Percentiles rank a stretch among this genome's conserved stretches.
These are phyloP conservation scores for Geotrichum fermentans DNA, from an alignment of 1,139 yeast genomes.

Conservation along the genomic window DNA sequence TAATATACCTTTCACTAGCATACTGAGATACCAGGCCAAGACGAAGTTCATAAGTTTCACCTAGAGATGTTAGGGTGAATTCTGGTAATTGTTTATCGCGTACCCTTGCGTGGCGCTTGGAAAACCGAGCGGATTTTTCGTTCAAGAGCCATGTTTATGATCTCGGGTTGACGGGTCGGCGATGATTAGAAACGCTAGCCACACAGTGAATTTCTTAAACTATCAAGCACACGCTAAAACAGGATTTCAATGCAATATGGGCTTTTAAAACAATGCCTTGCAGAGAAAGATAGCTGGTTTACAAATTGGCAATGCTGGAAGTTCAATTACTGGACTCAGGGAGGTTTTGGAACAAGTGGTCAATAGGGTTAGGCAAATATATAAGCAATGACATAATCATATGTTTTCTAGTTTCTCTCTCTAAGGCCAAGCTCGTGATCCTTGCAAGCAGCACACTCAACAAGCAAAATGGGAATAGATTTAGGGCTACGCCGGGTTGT, in stretches of 20 bases:
- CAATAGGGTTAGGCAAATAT: slow-evolving; percentile 15
- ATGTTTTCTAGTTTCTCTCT: too few species aligned
- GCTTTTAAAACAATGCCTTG: too few species aligned
- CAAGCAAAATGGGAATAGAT: slow-evolving; percentile 38
- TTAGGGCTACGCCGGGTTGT: slow-evolving; percentile 64
- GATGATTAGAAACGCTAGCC: too few species aligned
- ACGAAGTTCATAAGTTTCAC: slow-evolving; percentile 84
- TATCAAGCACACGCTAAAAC: too few species aligned
- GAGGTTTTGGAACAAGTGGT: slow-evolving; percentile 18
- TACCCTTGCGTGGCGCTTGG: slow-evolving; percentile 54
- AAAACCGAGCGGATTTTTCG: slow-evolving; percentile 50
- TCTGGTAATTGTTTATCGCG: slow-evolving; percentile 1
- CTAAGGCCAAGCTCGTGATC: neutral
- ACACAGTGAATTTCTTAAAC: too few species aligned
- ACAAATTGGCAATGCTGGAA: neutral
- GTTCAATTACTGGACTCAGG: slow-evolving; percentile 1
- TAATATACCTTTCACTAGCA: slow-evolving; percentile 46
- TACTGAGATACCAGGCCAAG: slow-evolving; percentile 91
- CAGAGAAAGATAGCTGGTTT: too few species aligned
- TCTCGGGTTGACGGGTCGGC: neutral
- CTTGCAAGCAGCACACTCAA: neutral
- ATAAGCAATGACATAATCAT: too few species aligned
- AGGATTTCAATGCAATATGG: too few species aligned
- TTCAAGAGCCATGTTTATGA: slow-evolving; percentile 36
- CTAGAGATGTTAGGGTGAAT: slow-evolving; percentile 30